phyloP scores from a whole-genome alignment of 163 green algal species.

The Prototheca stagnorum region DNA sequence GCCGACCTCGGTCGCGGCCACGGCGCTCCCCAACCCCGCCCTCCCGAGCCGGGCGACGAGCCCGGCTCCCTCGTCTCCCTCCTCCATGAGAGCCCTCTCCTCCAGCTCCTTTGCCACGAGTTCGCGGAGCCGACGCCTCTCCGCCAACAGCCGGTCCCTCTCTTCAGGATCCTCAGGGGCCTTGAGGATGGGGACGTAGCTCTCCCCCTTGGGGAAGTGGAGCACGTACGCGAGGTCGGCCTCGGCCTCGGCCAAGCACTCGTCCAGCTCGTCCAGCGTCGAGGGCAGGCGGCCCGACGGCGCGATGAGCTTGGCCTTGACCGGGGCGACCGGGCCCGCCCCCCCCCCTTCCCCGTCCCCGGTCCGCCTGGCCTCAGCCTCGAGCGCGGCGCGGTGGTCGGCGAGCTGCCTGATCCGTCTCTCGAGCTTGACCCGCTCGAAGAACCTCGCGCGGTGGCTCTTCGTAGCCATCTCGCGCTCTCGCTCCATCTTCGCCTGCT shows the following conservation, averaged over 20 bases:
- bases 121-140: constrained; percentile 32
- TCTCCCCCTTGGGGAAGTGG: constrained; percentile 68
- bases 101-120: constrained; percentile 29
- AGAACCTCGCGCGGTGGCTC: constrained; percentile 71
- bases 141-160: constrained; percentile 26
- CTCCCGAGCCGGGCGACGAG: neutral
- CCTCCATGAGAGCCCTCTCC: constrained; percentile 39
- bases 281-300: constrained; percentile 3
- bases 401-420: constrained; percentile 32
- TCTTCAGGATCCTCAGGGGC: constrained; percentile 22
- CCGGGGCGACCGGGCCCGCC: too few species aligned
- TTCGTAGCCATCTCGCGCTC: constrained; percentile 35
- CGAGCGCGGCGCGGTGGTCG: constrained; percentile 1
- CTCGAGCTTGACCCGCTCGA: constrained; percentile 71
- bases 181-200: constrained; percentile 61
- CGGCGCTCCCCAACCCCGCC: neutral
- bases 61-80: constrained; percentile 54
- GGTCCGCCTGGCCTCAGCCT: neutral
- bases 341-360: neutral
- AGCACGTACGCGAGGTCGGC: constrained; percentile 50
- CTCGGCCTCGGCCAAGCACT: neutral
- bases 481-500: constrained; percentile 19
- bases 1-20: neutral
- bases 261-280: constrained; percentile 9
- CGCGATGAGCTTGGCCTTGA: too few species aligned